A percentile compares a stretch with the other conserved stretches of the same genome.
Evolutionary conservation across 768 basidiomycete genomes (phyloP).

Genomic region (Suillus americanus): DNA sequence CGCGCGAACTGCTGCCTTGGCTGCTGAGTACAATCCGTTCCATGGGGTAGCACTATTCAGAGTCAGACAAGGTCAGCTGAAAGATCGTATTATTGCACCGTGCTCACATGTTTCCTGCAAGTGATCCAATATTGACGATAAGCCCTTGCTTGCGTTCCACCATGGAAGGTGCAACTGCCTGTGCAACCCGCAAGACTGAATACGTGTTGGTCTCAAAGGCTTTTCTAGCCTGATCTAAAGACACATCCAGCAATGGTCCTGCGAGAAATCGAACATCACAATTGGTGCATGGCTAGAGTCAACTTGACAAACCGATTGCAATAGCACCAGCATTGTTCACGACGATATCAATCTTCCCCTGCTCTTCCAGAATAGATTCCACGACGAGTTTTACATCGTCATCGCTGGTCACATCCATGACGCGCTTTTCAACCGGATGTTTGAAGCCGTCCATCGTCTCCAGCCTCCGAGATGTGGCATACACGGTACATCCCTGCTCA

Average conservation of each 20-base stretch:
- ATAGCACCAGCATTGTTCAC: conserved; percentile 73
- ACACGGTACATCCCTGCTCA: conserved; percentile 64
- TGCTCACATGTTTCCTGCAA: conserved; percentile 60
- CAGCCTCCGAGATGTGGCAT: conserved; percentile 67
- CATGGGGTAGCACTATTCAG: conserved; percentile 62
- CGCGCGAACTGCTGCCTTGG: conserved; percentile 58
- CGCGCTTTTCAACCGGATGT: conserved; percentile 44
- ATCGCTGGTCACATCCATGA: conserved; percentile 65
- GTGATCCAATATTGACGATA: conserved; percentile 74
- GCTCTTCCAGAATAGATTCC: conserved; percentile 47
- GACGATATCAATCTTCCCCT: conserved; percentile 68
- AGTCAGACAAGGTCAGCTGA: background rate
- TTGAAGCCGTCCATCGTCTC: conserved; percentile 61
- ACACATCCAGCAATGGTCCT: conserved; percentile 53
- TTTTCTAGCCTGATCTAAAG: conserved; percentile 49
- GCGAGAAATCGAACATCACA: background rate
- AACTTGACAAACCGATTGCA: conserved; percentile 39
- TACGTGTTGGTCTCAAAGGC: conserved; percentile 70
- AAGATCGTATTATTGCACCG: background rate
- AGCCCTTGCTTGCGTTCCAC: conserved; percentile 58
- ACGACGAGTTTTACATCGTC: conserved; percentile 54
- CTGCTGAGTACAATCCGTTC: conserved; percentile 57
- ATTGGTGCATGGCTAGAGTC: conserved; percentile 1
- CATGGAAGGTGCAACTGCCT: conserved; percentile 72
- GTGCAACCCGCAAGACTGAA: conserved; percentile 57